Conservation (phyloP, 1,284 basidiomycete species). For the Pterulicium gracile region DNA sequence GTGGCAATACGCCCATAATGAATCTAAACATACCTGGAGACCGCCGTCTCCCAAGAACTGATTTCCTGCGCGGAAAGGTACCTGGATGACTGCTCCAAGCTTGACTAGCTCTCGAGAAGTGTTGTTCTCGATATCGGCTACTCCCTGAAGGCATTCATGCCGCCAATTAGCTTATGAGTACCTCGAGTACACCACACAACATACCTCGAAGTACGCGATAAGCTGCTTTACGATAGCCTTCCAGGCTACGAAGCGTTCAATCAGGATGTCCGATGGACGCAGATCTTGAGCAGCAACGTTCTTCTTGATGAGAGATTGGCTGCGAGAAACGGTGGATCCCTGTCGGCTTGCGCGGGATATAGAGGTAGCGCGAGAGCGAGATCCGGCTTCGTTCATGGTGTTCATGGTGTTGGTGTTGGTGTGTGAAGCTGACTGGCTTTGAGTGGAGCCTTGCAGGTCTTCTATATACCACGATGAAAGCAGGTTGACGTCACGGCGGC, state of each 20-base stretch:
- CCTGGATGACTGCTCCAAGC: constrained; percentile 95
- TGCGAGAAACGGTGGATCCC: constrained; percentile 62
- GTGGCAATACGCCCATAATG: constrained; percentile 1
- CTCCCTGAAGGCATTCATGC: constrained; percentile 47
- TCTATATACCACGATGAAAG: too few relatives aligned
- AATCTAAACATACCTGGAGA: constrained; percentile 42
- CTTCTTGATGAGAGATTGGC: constrained; percentile 83
- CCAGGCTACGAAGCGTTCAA: constrained; percentile 91
- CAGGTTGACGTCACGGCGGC: too few relatives aligned
- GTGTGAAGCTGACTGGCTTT: too few relatives aligned
- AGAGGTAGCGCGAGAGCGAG: constrained; percentile 60
- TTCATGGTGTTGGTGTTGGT: too few relatives aligned
- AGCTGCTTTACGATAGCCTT: constrained; percentile 95
- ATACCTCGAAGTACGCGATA: constrained; percentile 73
- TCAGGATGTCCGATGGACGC: constrained; percentile 91
- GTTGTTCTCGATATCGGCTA: constrained; percentile 93
- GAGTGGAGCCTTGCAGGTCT: too few relatives aligned
- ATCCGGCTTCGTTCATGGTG: constrained; percentile 27
- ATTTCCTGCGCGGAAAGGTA: constrained; percentile 92
- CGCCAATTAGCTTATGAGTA: not conserved
- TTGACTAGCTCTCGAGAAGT: constrained; percentile 92
- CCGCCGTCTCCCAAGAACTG: constrained; percentile 93
- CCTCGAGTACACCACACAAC: constrained; percentile 4
- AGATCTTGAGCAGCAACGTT: constrained; percentile 86
- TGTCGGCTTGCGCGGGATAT: constrained; percentile 51